A percentile compares a stretch with the other conserved stretches of the same genome.
Evolutionary conservation across 2,329 filamentous ascomycete genomes (phyloP).

Genomic region (Xylaria sp.): DNA sequence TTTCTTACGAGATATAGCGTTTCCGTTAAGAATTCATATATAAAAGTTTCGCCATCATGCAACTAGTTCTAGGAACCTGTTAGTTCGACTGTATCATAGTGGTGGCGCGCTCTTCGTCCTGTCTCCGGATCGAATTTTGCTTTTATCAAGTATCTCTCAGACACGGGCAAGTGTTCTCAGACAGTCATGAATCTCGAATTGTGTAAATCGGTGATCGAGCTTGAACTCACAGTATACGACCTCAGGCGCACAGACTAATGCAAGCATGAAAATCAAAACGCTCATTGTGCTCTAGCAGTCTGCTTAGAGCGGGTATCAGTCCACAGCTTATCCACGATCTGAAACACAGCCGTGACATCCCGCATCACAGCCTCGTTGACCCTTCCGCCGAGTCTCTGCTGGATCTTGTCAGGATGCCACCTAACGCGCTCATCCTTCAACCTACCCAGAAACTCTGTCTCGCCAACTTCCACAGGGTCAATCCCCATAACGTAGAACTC

Average conservation of each 20-base stretch:
- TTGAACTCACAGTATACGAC: not conserved
- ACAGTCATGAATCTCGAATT: not conserved
- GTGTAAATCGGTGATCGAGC: not conserved
- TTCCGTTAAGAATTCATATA: not conserved
- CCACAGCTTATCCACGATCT: slow-evolving; percentile 87
- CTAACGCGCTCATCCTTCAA: slow-evolving; percentile 88
- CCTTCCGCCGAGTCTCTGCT: slow-evolving; percentile 82
- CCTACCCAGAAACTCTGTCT: slow-evolving; percentile 58
- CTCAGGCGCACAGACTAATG: not conserved
- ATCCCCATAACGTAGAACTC: slow-evolving; percentile 71
- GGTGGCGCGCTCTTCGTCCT: no score
- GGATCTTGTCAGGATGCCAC: slow-evolving; percentile 98
- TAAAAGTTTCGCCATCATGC: not conserved
- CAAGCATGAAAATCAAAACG: slow-evolving; percentile 20
- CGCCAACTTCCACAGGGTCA: slow-evolving; percentile 56
- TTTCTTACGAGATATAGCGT: not conserved
- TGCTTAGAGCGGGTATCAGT: slow-evolving; percentile 62
- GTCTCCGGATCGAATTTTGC: no score
- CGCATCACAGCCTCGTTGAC: slow-evolving; percentile 79
- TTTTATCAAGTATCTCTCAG: no score
- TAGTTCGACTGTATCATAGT: no score
- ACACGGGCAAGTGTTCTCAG: not conserved
- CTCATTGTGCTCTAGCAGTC: slow-evolving; percentile 32
- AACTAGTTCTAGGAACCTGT: not conserved
- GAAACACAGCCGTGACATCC: slow-evolving; percentile 89